Percentiles rank a stretch among this genome's conserved stretches.
Evolutionary conservation across 495 filamentous ascomycete genomes (phyloP).

Genomic region (Bacidia rubella): DNA sequence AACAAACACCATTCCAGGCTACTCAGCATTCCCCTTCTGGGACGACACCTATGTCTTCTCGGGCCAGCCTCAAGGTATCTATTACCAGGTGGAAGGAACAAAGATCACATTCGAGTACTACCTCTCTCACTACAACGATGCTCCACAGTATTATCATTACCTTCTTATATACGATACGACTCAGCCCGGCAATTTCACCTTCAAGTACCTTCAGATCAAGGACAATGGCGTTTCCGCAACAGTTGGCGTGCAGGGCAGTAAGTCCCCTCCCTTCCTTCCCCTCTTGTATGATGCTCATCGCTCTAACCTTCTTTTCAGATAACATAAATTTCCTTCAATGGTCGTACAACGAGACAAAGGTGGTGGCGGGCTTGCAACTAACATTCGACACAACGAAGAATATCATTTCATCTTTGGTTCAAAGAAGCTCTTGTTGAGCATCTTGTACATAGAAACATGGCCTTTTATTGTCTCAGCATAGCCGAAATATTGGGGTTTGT

Average conservation of each 20-base stretch:
- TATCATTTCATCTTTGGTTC: neutral
- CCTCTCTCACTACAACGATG: slow-evolving; percentile 1
- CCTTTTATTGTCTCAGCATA: too few species aligned
- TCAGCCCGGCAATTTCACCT: neutral
- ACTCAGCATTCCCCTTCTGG: neutral
- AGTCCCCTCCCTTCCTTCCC: neutral
- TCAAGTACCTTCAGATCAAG: neutral
- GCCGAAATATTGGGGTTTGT: too few species aligned
- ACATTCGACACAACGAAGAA: neutral
- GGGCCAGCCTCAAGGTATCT: slow-evolving; percentile 3
- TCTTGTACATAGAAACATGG: too few species aligned
- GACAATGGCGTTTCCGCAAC: neutral
- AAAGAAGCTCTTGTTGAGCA: too few species aligned
- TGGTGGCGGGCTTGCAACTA: neutral
- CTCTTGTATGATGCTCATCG: neutral
- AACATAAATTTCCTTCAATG: neutral
- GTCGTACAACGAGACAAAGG: neutral
- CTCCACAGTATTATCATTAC: slow-evolving; percentile 1
- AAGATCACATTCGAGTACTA: slow-evolving; percentile 3
- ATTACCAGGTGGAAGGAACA: neutral
- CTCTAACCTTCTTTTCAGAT: neutral
- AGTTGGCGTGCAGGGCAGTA: slow-evolving; percentile 1
- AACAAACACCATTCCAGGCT: neutral
- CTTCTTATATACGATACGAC: neutral
- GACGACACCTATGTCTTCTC: slow-evolving; percentile 3